phyloP scores from a whole-genome alignment of 225 moss, liverwort and hornwort species.

The Physcomitrellopsis africana region DNA sequence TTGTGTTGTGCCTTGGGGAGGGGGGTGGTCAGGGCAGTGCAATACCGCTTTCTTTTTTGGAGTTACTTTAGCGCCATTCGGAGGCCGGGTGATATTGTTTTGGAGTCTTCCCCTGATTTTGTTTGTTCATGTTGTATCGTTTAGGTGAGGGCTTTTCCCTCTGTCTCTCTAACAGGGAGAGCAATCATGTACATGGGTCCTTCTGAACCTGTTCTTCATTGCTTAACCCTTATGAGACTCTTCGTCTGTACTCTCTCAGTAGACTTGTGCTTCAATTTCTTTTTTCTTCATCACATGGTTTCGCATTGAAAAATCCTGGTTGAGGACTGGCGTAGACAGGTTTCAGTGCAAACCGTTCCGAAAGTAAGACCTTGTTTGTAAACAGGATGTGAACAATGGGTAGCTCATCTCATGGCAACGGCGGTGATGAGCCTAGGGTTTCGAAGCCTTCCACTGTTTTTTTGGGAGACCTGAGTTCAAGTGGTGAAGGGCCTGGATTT shows the following conservation, averaged over 20 bases:
- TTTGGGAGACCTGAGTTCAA: neutral
- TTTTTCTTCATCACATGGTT: no score
- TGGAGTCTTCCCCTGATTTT: no score
- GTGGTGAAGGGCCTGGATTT: constrained; percentile 9
- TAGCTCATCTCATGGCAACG: constrained; percentile 23
- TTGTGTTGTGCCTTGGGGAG: neutral
- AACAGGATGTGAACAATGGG: constrained; percentile 39
- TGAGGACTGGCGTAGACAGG: neutral
- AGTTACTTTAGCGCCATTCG: neutral
- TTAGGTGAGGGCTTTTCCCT: no score
- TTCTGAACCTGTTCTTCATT: no score
- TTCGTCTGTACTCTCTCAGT: no score
- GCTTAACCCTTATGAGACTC: no score
- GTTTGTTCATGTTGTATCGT: no score
- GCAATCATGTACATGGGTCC: no score
- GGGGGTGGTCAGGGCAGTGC: neutral
- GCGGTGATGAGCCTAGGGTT: constrained; percentile 23
- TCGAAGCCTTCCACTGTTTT: constrained; percentile 4
- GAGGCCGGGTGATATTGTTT: no score
- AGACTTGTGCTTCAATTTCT: no score
- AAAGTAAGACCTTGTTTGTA: neutral
- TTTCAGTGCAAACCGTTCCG: neutral
- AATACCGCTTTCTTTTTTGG: neutral
- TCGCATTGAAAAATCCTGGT: neutral
- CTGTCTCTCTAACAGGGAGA: no score